These are phyloP conservation scores for Allium cepa DNA, from an alignment of 106 monocot genomes.

Conservation along the genomic window DNA sequence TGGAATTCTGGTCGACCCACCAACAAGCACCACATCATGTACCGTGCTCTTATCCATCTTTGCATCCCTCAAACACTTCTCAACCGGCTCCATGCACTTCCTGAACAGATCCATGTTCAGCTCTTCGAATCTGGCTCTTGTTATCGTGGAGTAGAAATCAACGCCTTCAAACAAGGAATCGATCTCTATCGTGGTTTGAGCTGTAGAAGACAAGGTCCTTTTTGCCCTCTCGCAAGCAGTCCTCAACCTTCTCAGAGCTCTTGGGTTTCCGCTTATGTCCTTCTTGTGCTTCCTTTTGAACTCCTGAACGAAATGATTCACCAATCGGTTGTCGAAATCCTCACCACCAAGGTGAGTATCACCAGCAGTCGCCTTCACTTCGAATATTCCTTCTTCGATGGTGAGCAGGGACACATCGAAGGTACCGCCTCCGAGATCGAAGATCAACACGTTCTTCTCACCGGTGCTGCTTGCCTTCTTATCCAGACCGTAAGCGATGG, in stretches of 20 bases:
- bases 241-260: constrained; percentile 25
- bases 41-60: constrained; percentile 14
- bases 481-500: constrained; percentile 45
- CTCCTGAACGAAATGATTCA: constrained; percentile 35
- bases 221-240: constrained; percentile 37
- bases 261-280: constrained; percentile 29
- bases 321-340: constrained; percentile 39
- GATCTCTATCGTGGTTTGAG: constrained; percentile 10
- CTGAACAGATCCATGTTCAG: constrained; percentile 13
- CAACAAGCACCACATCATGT: constrained; percentile 54
- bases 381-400: constrained; percentile 43
- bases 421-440: constrained; percentile 33
- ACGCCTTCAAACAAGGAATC: constrained; percentile 10
- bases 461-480: constrained; percentile 41
- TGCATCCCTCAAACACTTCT: constrained; percentile 12
- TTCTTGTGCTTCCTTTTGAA: constrained; percentile 35
- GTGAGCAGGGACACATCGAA: constrained; percentile 43
- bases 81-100: constrained; percentile 13
- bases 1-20: background rate
- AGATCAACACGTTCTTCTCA: constrained; percentile 40
- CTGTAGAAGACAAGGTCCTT: constrained; percentile 28
- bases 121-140: constrained; percentile 8
- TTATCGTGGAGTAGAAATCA: constrained; percentile 12
- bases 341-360: constrained; percentile 41
- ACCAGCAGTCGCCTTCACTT: constrained; percentile 40